Evolutionary conservation across 23 red algal genomes (phyloP), one percentile per base, ranked within the genome.

Genomic region (Agarophyton chilense): DNA sequence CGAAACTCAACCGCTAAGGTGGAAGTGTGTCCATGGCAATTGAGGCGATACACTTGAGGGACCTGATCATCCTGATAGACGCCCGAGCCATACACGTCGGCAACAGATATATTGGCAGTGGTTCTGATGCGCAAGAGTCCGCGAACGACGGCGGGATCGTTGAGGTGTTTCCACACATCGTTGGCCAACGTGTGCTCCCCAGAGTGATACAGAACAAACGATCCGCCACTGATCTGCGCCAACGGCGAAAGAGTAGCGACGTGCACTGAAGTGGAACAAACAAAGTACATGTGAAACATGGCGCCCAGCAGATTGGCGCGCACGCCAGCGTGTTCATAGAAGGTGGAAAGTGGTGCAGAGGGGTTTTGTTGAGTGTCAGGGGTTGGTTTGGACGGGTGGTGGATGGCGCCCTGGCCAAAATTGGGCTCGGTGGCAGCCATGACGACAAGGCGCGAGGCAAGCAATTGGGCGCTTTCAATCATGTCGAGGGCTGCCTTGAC

Each of bases 161-260:
- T 89, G 25, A 89, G 60, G 43, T 89, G 85, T 72, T 89, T 52
- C 85, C 85, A 89, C 12, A 89, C 85, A 67, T 89, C 85, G 19
- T 77, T 31, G 9, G 67, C 36, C 43, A 89, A 36, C 46, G 14
- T 64, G 18, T 49, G 38, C 26, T 89, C 85, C 3, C 38, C 51
- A 26, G 67, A 45, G 22, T 89, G 71, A 47, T 89, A 89, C 47
- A 79, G 26, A 49, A 60, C 44, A 13, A 89, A 63, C 31, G 71
- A 31, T 7, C 85, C 85, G 10, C 85, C 85, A 47, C 85, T 89
- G 33, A 63, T 63, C n/a, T 89, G 70, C 21, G 85, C 85, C 51
- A 89, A 19, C 12, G 85, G 85, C 2, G 85, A 44, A 24, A 89
- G 46, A 49, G 67, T 54, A 31, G 85, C 70, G 2, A 77, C 85